phyloP scores from a whole-genome alignment of 2,329 filamentous ascomycete species.

The Lojkania enalia region DNA sequence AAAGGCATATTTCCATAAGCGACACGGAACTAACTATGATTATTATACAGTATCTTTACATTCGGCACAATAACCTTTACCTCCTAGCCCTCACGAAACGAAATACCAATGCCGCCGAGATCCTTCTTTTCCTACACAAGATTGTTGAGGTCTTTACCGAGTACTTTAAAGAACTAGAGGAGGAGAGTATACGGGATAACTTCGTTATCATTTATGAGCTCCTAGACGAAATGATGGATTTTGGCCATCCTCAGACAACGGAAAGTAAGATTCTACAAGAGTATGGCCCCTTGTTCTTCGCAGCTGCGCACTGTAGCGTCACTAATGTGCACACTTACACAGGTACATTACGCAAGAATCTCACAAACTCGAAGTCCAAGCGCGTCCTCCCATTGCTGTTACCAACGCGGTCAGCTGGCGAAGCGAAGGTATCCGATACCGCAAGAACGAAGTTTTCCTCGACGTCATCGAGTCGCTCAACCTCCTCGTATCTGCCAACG shows the following conservation, averaged over 20 bases:
- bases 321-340: constrained; percentile 6
- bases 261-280: constrained; percentile 98
- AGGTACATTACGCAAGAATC: constrained; percentile 98
- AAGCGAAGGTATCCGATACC: constrained; percentile 95
- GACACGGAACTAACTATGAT: too few species aligned
- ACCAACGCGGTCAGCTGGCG: constrained; percentile 98
- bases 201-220: constrained; percentile 99
- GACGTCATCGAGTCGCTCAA: constrained; percentile 97
- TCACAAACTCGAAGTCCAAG: constrained; percentile 96
- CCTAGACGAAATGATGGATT: constrained; percentile 99
- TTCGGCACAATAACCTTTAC: constrained; percentile 98
- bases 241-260: constrained; percentile 97
- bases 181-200: constrained; percentile 98
- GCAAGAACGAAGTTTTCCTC: constrained; percentile 99
- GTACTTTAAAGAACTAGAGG: constrained; percentile 98
- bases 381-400: constrained; percentile 92
- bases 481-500: constrained; percentile 88
- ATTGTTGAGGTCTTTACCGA: constrained; percentile 99
- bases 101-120: constrained; percentile 98
- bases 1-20: too few species aligned
- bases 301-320: background rate
- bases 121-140: constrained; percentile 96
- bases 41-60: constrained; percentile 82
- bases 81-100: constrained; percentile 96
- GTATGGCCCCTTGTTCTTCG: constrained; percentile 49